Base-by-base conservation (phyloP, 192 early-diverging fungal species). In the Funneliformis geosporum region DNA sequence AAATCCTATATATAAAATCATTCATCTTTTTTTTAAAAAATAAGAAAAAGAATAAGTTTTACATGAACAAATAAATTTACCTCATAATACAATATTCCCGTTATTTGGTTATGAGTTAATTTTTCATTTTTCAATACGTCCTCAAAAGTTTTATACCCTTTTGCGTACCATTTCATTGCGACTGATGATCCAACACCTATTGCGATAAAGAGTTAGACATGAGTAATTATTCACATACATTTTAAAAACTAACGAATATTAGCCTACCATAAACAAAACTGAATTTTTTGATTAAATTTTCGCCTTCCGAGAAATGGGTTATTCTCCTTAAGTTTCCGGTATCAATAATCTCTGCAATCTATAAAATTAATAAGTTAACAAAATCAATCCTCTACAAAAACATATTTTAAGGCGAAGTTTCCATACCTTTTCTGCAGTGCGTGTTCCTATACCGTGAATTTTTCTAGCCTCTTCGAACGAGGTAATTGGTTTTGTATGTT, bases 241-340 rank as follows among this genome's bases (percentile, higher is more conserved):
- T 28, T 21, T 40, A 69, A 21, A 42, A 33, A 14, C 16, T 21
- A 69, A 43, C n/a, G 33, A 12, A 65, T 23, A 25, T 23, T 28
- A 28, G 33, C 21, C 18, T 8, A 43, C 67, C 67, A 69, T 42
- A 42, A 69, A 69, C 40, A 16, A 8, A 14, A 33, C 67, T n/a
- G n/a, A 69, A 69, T 43, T 69, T 69, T 42, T 69, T 69, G n/a
- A 69, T 44, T n/a, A 69, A 10, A 7, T 69, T 40, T 4, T 69
- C 67, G 2, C 18, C 33, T 69, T 69, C 39, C 9, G 67, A 69
- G 40, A 69, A 10, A 42, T 21, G 14, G n/a, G 43, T 9, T 69
- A 69, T n/a, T 16, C 67, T 33, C 42, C n/a, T 42, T 69, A 69
- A 42, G 42, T 69, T 69, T 69, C 67, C 67, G 10, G 67, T 69